Evolutionary conservation across 176 grass and related monocot genomes (phyloP).

Genomic region (Hsuehochloa calcarea): DNA sequence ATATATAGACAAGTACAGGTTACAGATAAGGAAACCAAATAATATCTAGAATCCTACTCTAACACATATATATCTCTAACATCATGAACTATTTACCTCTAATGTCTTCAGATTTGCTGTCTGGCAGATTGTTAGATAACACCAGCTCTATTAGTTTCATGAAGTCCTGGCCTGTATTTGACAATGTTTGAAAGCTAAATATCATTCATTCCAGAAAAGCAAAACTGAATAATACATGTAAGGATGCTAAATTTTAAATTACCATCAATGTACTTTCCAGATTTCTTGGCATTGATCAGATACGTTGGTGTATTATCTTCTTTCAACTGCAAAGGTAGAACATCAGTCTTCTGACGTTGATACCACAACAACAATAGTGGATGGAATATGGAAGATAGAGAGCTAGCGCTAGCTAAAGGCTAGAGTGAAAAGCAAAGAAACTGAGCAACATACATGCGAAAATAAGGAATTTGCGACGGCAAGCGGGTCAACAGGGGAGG

Average conservation of each 20-base stretch:
- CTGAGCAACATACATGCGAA: conserved; percentile 39
- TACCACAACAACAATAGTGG: neutral
- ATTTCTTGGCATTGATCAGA: conserved; percentile 72
- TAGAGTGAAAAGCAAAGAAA: neutral
- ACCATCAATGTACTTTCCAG: conserved; percentile 59
- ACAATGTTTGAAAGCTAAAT: conserved; percentile 5
- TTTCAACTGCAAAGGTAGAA: conserved; percentile 61
- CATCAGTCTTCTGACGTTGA: neutral
- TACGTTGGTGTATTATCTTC: conserved; percentile 58
- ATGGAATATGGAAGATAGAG: neutral
- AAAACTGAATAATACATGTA: conserved; percentile 15
- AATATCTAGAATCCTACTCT: no score
- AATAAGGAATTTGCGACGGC: conserved; percentile 66
- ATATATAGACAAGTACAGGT: no score
- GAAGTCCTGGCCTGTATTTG: conserved; percentile 52
- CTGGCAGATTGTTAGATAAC: conserved; percentile 35
- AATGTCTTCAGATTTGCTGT: conserved; percentile 31
- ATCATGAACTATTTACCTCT: conserved; percentile 60
- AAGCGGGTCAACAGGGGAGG: conserved; percentile 56
- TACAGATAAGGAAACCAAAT: no score
- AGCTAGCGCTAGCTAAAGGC: neutral
- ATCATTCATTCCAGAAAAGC: neutral
- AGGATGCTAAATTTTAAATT: conserved; percentile 12
- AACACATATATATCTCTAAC: no score
- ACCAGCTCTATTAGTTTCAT: conserved; percentile 44